Evolutionary conservation across 495 filamentous ascomycete species (phyloP), one percentile per base, ranked within the genome.

Genomic region (Aspergillus funiculosus): DNA sequence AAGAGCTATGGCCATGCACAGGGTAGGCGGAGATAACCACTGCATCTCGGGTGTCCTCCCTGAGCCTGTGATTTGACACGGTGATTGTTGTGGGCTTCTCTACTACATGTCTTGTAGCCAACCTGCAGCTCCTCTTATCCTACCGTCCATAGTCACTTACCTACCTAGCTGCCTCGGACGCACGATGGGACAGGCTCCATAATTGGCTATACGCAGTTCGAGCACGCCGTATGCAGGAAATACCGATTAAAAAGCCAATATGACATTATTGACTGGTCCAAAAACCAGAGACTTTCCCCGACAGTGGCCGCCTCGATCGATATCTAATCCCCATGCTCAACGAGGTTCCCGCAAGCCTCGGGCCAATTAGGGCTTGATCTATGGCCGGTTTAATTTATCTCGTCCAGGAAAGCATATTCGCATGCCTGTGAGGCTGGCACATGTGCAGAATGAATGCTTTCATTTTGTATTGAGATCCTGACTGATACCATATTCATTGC

Each of bases 361-460:
- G 15, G 19, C 35, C 35, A 38, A 38, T 38, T 4, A 15, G 11
- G 4, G 17, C 15, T 10, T 3, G 26, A 1, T 10, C 4, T 34
- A 13, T 34, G 13, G 35, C 18, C 22, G 20, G 35, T 17, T 38
- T 20, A 38, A 19, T 38, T 20, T 13, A 6, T 38, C 17, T 5
- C 8, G 17, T 6, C 11, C 19, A 11, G 35, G 18, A 38, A 22
- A 8, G 35, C 15, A 13, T 34, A 15, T 38, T 38, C 35, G 11
- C 13, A 20, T 38, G 17, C 35, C 19, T 22, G 35, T 38, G 18
- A 38, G 8, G 3, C 17, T 19, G 17, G 19, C 35, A 38, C 17
- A 38, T 21, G 17, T 38, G 35, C 35, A 38, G 35, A 38, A 38
- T 22, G 35, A 38, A 38, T n/a, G n/a, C n/a, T n/a, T n/a, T n/a